A percentile compares a stretch with the other conserved stretches of the same genome.
These are phyloP conservation scores for Zopfochytrium polystomum DNA, from an alignment of 371 early-diverging fungal species.

Conservation along the genomic window DNA sequence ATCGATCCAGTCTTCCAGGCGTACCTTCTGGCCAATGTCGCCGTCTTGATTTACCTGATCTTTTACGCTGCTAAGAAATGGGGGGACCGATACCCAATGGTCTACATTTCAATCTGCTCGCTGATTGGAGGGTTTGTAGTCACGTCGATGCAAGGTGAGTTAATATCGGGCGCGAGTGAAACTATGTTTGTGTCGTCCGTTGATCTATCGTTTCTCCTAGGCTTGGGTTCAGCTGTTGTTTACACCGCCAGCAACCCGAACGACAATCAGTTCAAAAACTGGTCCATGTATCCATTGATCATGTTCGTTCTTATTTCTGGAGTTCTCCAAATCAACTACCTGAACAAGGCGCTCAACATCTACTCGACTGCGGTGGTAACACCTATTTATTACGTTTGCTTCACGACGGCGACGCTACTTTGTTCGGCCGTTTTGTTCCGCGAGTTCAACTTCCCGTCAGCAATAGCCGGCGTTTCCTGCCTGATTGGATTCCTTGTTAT, in stretches of 20 bases:
- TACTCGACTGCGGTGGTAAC: slow-evolving; percentile 54
- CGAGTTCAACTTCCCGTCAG: slow-evolving; percentile 38
- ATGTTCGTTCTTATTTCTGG: slow-evolving; percentile 38
- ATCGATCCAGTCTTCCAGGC: slow-evolving; percentile 63
- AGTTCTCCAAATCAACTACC: slow-evolving; percentile 43
- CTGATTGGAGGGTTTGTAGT: slow-evolving; percentile 68
- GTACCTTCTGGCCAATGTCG: slow-evolving; percentile 63
- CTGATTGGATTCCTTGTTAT: slow-evolving; percentile 48
- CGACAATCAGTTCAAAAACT: slow-evolving; percentile 44
- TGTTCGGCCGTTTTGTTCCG: slow-evolving; percentile 48
- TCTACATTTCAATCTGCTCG: slow-evolving; percentile 86
- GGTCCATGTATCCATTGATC: slow-evolving; percentile 45
- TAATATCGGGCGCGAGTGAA: too few species aligned
- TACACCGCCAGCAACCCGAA: slow-evolving; percentile 30
- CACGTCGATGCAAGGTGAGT: slow-evolving; percentile 35
- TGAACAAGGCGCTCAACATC: slow-evolving; percentile 47
- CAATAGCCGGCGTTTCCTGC: slow-evolving; percentile 32
- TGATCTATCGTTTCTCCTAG: slow-evolving; percentile 24
- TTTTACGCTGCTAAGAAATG: slow-evolving; percentile 53
- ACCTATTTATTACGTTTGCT: slow-evolving; percentile 56
- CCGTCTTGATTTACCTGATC: slow-evolving; percentile 62
- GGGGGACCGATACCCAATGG: slow-evolving; percentile 58
- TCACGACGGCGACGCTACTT: slow-evolving; percentile 51
- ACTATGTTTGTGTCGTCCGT: neutral
- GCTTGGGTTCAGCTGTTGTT: slow-evolving; percentile 47